Evolutionary conservation across 306 rosid genomes (phyloP).

Genomic region (Cucurbita pepo): DNA sequence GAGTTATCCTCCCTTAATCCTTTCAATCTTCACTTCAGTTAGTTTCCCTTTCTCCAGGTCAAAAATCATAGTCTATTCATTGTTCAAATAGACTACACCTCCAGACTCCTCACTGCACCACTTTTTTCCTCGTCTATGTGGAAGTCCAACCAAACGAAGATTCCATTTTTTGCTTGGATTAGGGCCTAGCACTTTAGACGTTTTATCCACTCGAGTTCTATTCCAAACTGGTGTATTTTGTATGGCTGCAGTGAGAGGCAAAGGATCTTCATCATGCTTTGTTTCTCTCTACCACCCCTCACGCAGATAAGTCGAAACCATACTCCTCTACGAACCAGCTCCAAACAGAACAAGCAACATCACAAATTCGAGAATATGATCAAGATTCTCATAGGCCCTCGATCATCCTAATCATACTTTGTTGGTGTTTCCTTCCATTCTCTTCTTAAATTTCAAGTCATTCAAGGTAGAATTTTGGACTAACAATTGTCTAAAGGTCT

Average conservation of each 20-base stretch:
- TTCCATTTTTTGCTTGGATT: not conserved
- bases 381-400: not conserved
- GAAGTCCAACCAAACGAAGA: not conserved
- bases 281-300: too few relatives aligned
- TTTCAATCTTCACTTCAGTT: not conserved
- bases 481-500: not conserved
- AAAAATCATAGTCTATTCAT: too few relatives aligned
- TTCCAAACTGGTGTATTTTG: not conserved
- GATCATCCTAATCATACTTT: not conserved
- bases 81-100: not conserved
- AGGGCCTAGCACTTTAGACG: not conserved
- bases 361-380: not conserved
- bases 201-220: not conserved
- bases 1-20: not conserved
- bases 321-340: not conserved
- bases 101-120: not conserved
- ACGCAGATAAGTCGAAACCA: not conserved
- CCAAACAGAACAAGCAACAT: not conserved
- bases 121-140: not conserved
- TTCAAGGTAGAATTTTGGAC: too few relatives aligned
- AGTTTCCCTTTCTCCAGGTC: not conserved
- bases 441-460: not conserved
- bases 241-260: not conserved
- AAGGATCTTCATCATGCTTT: too few relatives aligned
- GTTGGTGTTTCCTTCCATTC: not conserved